Conservation (phyloP, 176 grass and related monocot species). For the Oryza punctata region DNA sequence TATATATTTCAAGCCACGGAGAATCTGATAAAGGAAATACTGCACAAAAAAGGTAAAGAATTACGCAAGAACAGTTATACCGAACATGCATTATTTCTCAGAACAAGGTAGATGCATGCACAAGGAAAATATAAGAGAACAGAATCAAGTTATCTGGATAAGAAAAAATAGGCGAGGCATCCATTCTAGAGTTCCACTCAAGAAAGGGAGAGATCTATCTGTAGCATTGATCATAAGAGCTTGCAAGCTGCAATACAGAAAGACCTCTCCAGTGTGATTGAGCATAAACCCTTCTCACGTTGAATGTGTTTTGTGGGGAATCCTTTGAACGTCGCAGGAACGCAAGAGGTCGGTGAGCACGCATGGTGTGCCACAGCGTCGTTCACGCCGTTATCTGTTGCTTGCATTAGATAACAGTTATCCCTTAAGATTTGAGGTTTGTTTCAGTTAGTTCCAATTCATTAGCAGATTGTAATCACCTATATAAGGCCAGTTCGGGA, state of each 20-base stretch:
- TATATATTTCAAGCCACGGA: conserved; percentile 97
- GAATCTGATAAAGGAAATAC: conserved; percentile 99
- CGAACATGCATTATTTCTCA: conserved; percentile 6
- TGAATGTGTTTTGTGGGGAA: background rate
- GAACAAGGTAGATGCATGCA: conserved; percentile 15
- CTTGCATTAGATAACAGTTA: too few relatives aligned
- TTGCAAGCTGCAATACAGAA: background rate
- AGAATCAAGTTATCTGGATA: background rate
- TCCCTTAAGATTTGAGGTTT: too few relatives aligned
- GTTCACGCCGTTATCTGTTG: too few relatives aligned
- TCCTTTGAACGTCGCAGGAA: too few relatives aligned
- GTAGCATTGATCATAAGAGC: conserved; percentile 14
- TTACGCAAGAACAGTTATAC: conserved; percentile 18
- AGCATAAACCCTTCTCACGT: background rate
- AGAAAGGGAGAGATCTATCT: background rate
- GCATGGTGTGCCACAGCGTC: too few relatives aligned
- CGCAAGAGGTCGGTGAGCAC: too few relatives aligned
- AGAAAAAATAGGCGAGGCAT: background rate
- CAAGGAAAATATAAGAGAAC: background rate
- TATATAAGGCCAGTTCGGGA: too few relatives aligned
- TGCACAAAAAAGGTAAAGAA: conserved; percentile 50
- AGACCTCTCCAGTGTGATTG: background rate
- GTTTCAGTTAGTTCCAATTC: too few relatives aligned
- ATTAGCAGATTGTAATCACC: too few relatives aligned
- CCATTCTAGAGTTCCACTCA: conserved; percentile 18